Evolutionary conservation across 2,329 filamentous ascomycete species (phyloP).

Genomic region (Truncatella angustata): DNA sequence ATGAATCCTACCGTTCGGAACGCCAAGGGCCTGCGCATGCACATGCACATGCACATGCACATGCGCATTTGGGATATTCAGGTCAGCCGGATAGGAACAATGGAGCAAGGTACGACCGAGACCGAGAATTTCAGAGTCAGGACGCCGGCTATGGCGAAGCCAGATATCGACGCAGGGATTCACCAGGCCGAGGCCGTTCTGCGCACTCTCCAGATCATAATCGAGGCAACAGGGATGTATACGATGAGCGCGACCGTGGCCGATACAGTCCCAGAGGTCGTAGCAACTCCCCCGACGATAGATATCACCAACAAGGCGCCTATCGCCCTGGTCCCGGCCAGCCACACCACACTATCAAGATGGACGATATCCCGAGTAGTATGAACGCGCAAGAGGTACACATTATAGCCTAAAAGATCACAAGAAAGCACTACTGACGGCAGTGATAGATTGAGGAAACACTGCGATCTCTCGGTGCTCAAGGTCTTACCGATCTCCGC

Average conservation of each 20-base stretch:
- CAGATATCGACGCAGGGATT: slow-evolving; percentile 9
- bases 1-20: slow-evolving; percentile 21
- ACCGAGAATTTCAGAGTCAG: slow-evolving; percentile 14
- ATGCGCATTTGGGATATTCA: too few species aligned
- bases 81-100: slow-evolving; percentile 13
- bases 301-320: slow-evolving; percentile 19
- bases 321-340: slow-evolving; percentile 26
- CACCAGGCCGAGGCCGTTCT: slow-evolving; percentile 14
- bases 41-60: too few species aligned
- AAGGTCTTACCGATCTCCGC: slow-evolving; percentile 28
- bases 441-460: slow-evolving; percentile 24
- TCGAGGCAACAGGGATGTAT: slow-evolving; percentile 20
- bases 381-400: slow-evolving; percentile 26
- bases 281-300: slow-evolving; percentile 23
- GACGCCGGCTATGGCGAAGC: slow-evolving; percentile 13
- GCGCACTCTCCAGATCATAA: too few species aligned
- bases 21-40: slow-evolving; percentile 14
- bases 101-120: slow-evolving; percentile 14
- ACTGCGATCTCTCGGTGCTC: slow-evolving; percentile 28
- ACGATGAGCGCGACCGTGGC: slow-evolving; percentile 18
- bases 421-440: too few species aligned
- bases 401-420: too few species aligned
- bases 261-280: slow-evolving; percentile 22
- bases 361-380: slow-evolving; percentile 30
- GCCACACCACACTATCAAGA: slow-evolving; percentile 31